A percentile compares a stretch with the other conserved stretches of the same genome.
These are phyloP conservation scores for Cymbidium sinense DNA, from an alignment of 106 monocot genomes.

Conservation along the genomic window DNA sequence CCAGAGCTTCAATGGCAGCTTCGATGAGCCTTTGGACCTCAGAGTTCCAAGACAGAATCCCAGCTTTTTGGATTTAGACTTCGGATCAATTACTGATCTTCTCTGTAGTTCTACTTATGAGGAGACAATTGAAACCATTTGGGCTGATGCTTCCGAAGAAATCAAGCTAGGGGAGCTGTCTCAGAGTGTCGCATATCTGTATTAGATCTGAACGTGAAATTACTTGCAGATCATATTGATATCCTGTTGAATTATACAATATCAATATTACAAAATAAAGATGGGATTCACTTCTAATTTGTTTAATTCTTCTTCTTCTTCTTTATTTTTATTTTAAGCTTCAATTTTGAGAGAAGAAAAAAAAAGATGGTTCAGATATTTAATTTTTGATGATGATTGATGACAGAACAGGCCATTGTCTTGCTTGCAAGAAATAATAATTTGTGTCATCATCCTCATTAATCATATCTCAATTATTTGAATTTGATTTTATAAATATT, in stretches of 20 bases:
- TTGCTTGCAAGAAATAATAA: too few species aligned
- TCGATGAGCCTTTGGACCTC: neutral
- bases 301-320: neutral
- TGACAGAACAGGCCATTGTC: too few species aligned
- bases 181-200: neutral
- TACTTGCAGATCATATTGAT: neutral
- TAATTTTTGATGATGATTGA: too few species aligned
- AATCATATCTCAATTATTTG: too few species aligned
- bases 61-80: neutral
- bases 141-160: constrained; percentile 2
- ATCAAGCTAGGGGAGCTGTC: neutral
- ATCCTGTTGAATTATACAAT: neutral
- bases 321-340: neutral
- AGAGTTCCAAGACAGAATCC: neutral
- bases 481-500: too few species aligned
- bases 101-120: neutral
- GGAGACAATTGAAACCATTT: neutral
- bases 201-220: neutral
- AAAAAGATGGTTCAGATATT: too few species aligned
- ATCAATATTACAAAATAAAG: neutral
- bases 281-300: neutral
- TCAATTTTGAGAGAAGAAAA: neutral
- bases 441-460: too few species aligned
- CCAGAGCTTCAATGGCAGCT: neutral
- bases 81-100: neutral